Base-by-base conservation (phyloP, 306 rosid genomes). In the Prosopis cineraria region DNA sequence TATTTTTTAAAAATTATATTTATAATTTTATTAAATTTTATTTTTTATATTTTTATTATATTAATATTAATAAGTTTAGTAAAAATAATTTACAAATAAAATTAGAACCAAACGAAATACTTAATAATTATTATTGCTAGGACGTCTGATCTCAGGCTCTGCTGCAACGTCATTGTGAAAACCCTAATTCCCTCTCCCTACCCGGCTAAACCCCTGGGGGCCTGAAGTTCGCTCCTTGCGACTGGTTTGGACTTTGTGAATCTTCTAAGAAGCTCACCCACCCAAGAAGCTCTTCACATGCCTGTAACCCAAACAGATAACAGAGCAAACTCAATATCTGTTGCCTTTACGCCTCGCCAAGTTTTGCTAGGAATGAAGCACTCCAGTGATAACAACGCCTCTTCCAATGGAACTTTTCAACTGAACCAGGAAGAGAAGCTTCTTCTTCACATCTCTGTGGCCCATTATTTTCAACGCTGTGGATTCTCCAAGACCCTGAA, bases 401-500 rank as follows among this genome's bases (percentile, higher is more conserved):
- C 86, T 39, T 53, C 56, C 31, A 52, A 56, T 19, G 45, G 68
- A 69, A 19, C 53, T 52, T 14, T 20, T 5, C 33, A 56, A 9
- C 66, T 81, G 1, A 73, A 59, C 16, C 37, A 30, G 30, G 79
- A 75, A 40, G 83, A 89, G 22, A 87, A 58, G 75, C 56, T 81
- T 77, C 82, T 75, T 77, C 91, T 90, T 36, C 85, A 80, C 19
- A 79, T 58, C 14, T 75, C 91, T 6, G 78, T 90, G 0, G 91
- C 90, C n/a, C 75, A 59, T 24, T 88, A 77, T 67, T 80, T 90
- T 79, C 72, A 84, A 11, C 56, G 69, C 62, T 80, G 80, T 80
- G 90, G 94, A 8, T 88, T 88, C 89, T 84, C 85, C 68, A 90
- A 84, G 82, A 80, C 94, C 44, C 83, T 90, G 10, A 90, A 88